These are phyloP conservation scores for Lipomyces japonicus DNA, from an alignment of 805 yeast genomes.

Conservation along the genomic window DNA sequence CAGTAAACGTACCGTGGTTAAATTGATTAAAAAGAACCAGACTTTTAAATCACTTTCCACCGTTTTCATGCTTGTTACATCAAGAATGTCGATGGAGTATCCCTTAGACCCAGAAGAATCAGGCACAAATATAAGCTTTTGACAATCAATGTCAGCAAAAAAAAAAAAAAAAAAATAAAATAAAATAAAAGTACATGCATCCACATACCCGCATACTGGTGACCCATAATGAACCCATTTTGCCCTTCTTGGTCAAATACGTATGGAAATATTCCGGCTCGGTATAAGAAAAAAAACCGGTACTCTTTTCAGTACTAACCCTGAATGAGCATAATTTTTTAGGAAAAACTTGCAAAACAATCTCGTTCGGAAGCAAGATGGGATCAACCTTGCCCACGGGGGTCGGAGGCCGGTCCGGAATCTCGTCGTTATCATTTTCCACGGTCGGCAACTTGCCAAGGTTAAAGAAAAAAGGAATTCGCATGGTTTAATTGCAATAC, in stretches of 20 bases:
- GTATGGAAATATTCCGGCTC: slow-evolving; percentile 26
- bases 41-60: slow-evolving; percentile 21
- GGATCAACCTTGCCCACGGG: slow-evolving; percentile 33
- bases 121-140: slow-evolving; percentile 23
- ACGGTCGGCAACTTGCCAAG: too few relatives aligned
- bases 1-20: slow-evolving; percentile 1
- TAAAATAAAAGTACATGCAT: neutral
- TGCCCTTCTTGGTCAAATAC: slow-evolving; percentile 20
- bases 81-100: slow-evolving; percentile 18
- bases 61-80: slow-evolving; percentile 17
- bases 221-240: slow-evolving; percentile 21
- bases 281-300: slow-evolving; percentile 2
- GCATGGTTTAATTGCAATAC: too few relatives aligned
- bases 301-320: neutral
- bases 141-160: neutral
- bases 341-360: slow-evolving; percentile 32
- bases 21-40: slow-evolving; percentile 23
- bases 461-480: too few relatives aligned
- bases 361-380: slow-evolving; percentile 34
- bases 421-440: slow-evolving; percentile 2
- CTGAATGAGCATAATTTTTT: slow-evolving; percentile 24
- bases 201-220: slow-evolving; percentile 23
- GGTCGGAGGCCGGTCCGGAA: slow-evolving; percentile 27
- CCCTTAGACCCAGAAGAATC: slow-evolving; percentile 11
- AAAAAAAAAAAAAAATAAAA: neutral